Evolutionary conservation across 176 grass and related monocot species (phyloP), one percentile per base, ranked within the genome.

Genomic region (Tuctoria greenei): DNA sequence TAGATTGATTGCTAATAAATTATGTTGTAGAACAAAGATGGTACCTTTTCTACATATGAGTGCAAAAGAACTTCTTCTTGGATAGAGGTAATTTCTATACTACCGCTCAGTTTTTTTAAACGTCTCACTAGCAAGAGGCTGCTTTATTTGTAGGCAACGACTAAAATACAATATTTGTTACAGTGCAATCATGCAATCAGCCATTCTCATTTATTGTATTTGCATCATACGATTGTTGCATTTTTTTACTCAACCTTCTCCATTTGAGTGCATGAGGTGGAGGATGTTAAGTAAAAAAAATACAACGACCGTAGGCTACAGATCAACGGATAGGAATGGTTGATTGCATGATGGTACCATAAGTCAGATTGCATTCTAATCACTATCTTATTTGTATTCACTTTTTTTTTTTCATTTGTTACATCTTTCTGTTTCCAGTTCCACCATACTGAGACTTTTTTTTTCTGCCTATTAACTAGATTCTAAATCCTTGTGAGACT

Each of bases 41-140:
- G 88, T 27, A 75, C 58, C 10, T 81, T 86, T 80, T 85, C 84
- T 13, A 80, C 88, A 55, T 90, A 90, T 31, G 88, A 86, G 60
- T 79, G 84, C 59, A 80, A 78, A 72, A 71, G 80, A 61, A 67
- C 84, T 64, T 83, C 42, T 44, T 41, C 57, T 38, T 90, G 80
- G 88, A 66, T 90, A 79, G 88, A 90, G 76, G 84, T 86, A 34
- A 39, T 41, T 67, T 41, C 46, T 23, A 16, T 28, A 0, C 14
- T 25, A 26, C 35, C 35, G 24, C 4, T 31, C 34, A 15, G 2
- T 25, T 41, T n/a, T n/a, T n/a, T 39, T 56, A 25, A n/a, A n/a
- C 17, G 20, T 26, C 0, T 0, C 20, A 37, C 51, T 41, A 44
- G 35, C 17, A 39, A 64, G 8, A 44, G 71, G 10, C n/a, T 37